These are phyloP conservation scores for Didymella exigua DNA, from an alignment of 2,329 filamentous ascomycete genomes.

Conservation along the genomic window DNA sequence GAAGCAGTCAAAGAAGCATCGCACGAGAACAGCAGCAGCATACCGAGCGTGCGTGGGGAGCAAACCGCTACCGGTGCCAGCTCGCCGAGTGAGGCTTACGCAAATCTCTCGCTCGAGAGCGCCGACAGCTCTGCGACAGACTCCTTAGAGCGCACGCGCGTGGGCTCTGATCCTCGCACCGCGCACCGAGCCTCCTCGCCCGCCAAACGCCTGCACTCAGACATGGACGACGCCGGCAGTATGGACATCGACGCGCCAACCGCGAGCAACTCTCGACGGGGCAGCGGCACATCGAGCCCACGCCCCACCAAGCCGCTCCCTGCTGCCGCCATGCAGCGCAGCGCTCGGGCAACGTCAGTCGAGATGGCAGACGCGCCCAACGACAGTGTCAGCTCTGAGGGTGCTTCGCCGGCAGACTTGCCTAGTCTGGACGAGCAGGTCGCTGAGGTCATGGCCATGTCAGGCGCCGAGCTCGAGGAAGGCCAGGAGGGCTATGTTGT, in stretches of 20 bases:
- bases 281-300: slow-evolving; percentile 35
- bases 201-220: slow-evolving; percentile 61
- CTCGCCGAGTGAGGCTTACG: slow-evolving; percentile 60
- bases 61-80: slow-evolving; percentile 48
- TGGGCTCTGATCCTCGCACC: slow-evolving; percentile 22
- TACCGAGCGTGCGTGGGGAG: slow-evolving; percentile 39
- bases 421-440: slow-evolving; percentile 70
- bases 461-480: slow-evolving; percentile 64
- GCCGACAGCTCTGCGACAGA: slow-evolving; percentile 42
- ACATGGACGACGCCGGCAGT: slow-evolving; percentile 55
- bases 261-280: slow-evolving; percentile 20
- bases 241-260: slow-evolving; percentile 44
- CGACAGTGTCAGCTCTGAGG: slow-evolving; percentile 35
- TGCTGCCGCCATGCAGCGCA: slow-evolving; percentile 29
- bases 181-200: slow-evolving; percentile 57
- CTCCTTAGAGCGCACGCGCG: slow-evolving; percentile 32
- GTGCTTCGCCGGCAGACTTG: slow-evolving; percentile 18
- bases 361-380: slow-evolving; percentile 51
- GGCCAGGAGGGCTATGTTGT: slow-evolving; percentile 79
- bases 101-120: slow-evolving; percentile 56
- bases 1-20: slow-evolving; percentile 54
- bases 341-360: slow-evolving; percentile 48
- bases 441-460: slow-evolving; percentile 68
- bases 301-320: slow-evolving; percentile 36
- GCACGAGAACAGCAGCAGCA: slow-evolving; percentile 28